These are phyloP conservation scores for Trichothecium sympodiale DNA, from an alignment of 2,329 filamentous ascomycete species.

Conservation along the genomic window DNA sequence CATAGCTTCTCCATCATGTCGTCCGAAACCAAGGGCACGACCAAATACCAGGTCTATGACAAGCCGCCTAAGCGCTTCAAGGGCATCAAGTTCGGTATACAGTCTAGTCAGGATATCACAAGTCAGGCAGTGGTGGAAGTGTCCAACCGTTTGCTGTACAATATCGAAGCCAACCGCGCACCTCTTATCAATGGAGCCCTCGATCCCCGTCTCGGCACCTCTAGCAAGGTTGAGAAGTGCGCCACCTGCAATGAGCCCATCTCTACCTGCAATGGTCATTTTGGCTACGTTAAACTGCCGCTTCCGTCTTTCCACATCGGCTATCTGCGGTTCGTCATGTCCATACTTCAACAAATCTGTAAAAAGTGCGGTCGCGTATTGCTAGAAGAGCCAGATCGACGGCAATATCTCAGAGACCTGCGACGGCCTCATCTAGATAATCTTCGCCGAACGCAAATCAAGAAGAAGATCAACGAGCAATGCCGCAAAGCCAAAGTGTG, in stretches of 20 bases:
- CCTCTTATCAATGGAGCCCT: constrained; percentile 77
- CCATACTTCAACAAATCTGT: constrained; percentile 89
- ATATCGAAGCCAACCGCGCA: constrained; percentile 67
- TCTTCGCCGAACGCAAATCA: constrained; percentile 68
- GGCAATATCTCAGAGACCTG: constrained; percentile 67
- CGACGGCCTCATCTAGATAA: constrained; percentile 78
- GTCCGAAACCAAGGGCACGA: too few species aligned
- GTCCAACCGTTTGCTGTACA: constrained; percentile 87
- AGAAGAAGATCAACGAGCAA: constrained; percentile 79
- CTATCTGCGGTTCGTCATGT: constrained; percentile 87
- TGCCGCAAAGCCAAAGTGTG: constrained; percentile 81
- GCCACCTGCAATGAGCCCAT: constrained; percentile 74
- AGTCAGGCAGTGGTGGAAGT: constrained; percentile 92
- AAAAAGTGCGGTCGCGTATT: constrained; percentile 84
- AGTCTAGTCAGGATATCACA: constrained; percentile 90
- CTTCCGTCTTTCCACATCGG: constrained; percentile 93
- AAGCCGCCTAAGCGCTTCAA: constrained; percentile 81
- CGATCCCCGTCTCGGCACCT: constrained; percentile 80
- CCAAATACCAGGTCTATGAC: constrained; percentile 78
- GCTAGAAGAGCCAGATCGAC: constrained; percentile 68
- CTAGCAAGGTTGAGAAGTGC: constrained; percentile 70
- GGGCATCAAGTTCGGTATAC: constrained; percentile 83
- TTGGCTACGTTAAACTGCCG: constrained; percentile 83
- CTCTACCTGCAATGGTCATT: constrained; percentile 85
- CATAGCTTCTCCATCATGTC: too few species aligned